Base-by-base conservation (phyloP, 257 asterid genomes). In the Solanum appendiculatum region DNA sequence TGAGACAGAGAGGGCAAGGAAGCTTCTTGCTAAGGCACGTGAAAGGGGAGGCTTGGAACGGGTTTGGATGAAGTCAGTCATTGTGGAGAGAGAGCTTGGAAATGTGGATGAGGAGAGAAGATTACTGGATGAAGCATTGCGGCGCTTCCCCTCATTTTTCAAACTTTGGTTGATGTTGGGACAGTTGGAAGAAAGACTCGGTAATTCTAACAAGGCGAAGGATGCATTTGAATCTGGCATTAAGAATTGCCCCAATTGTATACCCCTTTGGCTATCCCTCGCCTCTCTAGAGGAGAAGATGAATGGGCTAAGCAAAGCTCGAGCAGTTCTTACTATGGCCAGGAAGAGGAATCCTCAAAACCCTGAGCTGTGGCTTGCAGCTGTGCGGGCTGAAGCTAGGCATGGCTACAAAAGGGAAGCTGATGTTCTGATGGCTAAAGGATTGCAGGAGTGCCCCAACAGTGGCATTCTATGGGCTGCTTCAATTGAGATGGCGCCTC, bases 51-150 rank as follows among this genome's bases (percentile, higher is more conserved):
- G 98, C 58, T 92, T 97, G 7, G 98, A 93, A 89, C 93, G 98
- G 46, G 99, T 96, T n/a, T 96, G 99, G 99, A 95, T 96, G 99
- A 96, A 96, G 89, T 96, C 99, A 1, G 97, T 98, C 7, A 96
- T 96, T 66, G 98, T 95, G 25, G 98, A 96, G 94, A 93, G 99
- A 88, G 99, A 96, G 86, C 74, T 96, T 63, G 98, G 98, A 3
- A 94, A 96, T 89, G 89, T 88, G 25, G 94, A 88, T 4, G 97
- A 94, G 87, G 99, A 96, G 91, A 95, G 97, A 86, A 89, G 89
- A 88, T 86, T 96, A 82, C 92, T 96, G 86, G 96, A 93, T 86
- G 99, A 93, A 89, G 99, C 98, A 58, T 85, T 96, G 81, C 93
- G 91, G 80, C 94, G 86, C 36, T 96, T 91, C 92, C 98, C 98